Base-by-base conservation (phyloP, 345 rosid genomes). In the Eucalyptus marginata region DNA sequence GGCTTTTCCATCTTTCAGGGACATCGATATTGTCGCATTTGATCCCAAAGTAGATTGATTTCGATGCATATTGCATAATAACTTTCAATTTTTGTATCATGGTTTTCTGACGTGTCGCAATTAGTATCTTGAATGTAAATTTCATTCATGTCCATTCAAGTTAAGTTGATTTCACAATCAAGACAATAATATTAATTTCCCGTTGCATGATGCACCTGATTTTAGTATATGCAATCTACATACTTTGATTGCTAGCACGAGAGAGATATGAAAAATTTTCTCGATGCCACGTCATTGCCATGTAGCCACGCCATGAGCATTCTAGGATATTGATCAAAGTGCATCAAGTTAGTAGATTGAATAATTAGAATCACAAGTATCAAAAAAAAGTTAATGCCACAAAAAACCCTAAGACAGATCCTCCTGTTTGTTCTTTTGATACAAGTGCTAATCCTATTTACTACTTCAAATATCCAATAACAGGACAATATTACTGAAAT, bases 51-150 rank as follows among this genome's bases (percentile, higher is more conserved):
- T 22, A 40, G 15, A 40, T 76, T 4, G 5, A 20, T 40, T 40
- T 76, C 14, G 15, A 20, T 40, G 43, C 43, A 11, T 76, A 5
- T 10, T 25, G 22, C 0, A 2, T 20, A 20, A 76, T 6, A 22
- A 76, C 25, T 20, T 76, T 40, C 5, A 6, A 2, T 36, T 76
- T 33, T 36, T 1, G 4, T 76, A 5, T 40, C 47, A 6, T 76
- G 13, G 40, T 76, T 40, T 76, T 64, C 6, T 0, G 4, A 20
- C 8, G 2, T 3, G 9, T 76, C 27, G 3, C 4, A 9, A 12
- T 76, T 43, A 10, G 47, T 12, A 20, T 40, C 27, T 40, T 3
- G 0, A 20, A 36, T 1, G 9, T 11, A 76, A 20, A 11, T 6
- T 76, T 36, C 27, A 36, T 40, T 6, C 3, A 7, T 20, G 47